These are phyloP conservation scores for Hyaloscypha hepaticicola DNA, from an alignment of 495 filamentous ascomycete species.

Conservation along the genomic window DNA sequence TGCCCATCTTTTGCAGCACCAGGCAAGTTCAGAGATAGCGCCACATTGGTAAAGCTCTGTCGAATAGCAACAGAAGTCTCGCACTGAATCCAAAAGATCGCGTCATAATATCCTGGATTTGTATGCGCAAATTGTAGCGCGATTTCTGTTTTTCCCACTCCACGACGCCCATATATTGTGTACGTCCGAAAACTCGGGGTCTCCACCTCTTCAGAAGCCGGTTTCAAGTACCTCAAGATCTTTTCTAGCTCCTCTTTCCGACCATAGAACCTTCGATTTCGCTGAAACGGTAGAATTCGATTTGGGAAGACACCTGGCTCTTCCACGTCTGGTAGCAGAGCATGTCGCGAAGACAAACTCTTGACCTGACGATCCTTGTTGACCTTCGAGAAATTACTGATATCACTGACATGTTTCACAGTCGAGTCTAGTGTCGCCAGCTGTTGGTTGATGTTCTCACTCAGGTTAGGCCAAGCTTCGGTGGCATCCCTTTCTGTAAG, in stretches of 20 bases:
- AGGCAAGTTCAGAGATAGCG: constrained; percentile 22
- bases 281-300: constrained; percentile 10
- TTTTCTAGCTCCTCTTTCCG: constrained; percentile 15
- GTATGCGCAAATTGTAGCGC: constrained; percentile 13
- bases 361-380: constrained; percentile 2
- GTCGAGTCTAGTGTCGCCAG: not conserved
- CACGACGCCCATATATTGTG: constrained; percentile 18
- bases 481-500: not conserved
- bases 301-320: constrained; percentile 5
- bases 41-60: constrained; percentile 31
- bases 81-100: constrained; percentile 26
- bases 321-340: not conserved
- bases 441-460: not conserved
- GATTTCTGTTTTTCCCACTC: constrained; percentile 21
- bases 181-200: constrained; percentile 6
- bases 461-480: constrained; percentile 1
- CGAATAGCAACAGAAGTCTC: constrained; percentile 27
- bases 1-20: constrained; percentile 19
- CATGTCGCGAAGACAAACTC: constrained; percentile 3
- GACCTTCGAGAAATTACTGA: constrained; percentile 6
- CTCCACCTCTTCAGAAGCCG: too few relatives aligned
- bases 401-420: constrained; percentile 11
- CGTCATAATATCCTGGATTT: constrained; percentile 16
- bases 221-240: not conserved
- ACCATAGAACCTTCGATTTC: constrained; percentile 16